These are phyloP conservation scores for Blastobotrys proliferans DNA, from an alignment of 1,139 yeast genomes.

Conservation along the genomic window DNA sequence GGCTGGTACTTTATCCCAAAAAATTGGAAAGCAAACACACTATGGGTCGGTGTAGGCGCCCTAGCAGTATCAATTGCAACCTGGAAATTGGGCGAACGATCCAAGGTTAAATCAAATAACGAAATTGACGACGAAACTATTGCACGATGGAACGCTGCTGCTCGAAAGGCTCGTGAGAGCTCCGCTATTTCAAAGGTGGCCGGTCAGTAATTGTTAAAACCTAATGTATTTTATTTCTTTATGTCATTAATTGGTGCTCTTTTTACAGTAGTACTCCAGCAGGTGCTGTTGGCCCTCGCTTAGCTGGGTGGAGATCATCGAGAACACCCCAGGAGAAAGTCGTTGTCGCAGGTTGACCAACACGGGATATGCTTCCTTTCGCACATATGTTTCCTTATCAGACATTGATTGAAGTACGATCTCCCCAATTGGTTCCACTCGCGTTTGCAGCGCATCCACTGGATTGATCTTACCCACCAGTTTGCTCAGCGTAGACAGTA, in stretches of 20 bases:
- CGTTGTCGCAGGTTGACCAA: constrained; percentile 22
- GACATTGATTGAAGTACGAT: constrained; percentile 21
- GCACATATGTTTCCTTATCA: constrained; percentile 26
- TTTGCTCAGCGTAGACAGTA: constrained; percentile 16
- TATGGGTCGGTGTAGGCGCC: constrained; percentile 32
- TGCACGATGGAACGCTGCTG: constrained; percentile 38
- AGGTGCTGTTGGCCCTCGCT: constrained; percentile 31
- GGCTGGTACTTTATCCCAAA: constrained; percentile 44
- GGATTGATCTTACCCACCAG: constrained; percentile 15
- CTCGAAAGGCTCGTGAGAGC: constrained; percentile 35
- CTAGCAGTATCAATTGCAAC: constrained; percentile 31
- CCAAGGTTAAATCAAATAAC: constrained; percentile 29
- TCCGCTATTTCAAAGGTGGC: constrained; percentile 24
- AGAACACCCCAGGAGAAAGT: constrained; percentile 15
- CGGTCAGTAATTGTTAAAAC: constrained; percentile 1
- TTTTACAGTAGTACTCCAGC: constrained; percentile 25
- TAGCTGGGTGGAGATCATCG: constrained; percentile 21
- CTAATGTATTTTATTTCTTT: not conserved
- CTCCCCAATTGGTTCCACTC: constrained; percentile 13
- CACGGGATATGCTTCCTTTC: constrained; percentile 31
- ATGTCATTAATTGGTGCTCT: not conserved
- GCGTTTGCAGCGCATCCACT: constrained; percentile 9
- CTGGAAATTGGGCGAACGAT: constrained; percentile 31
- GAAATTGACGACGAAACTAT: constrained; percentile 36
- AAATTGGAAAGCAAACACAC: constrained; percentile 40